Conservation (phyloP, 257 asterid species). For the Fraxinus americana region DNA sequence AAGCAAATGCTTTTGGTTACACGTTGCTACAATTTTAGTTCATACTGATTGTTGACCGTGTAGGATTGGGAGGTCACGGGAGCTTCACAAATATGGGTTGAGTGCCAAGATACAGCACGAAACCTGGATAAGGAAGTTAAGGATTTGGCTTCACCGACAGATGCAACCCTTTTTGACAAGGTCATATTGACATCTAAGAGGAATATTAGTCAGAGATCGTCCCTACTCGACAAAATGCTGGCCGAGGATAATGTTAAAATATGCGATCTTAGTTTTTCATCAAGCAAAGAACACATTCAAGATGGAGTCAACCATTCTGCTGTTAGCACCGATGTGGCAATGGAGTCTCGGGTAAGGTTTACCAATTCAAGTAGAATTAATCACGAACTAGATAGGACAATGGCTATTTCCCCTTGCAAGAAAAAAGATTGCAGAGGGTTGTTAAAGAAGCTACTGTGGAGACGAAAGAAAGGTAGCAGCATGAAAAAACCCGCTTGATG, state of each 20-base stretch:
- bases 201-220: slow-evolving; percentile 43
- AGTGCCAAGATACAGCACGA: slow-evolving; percentile 85
- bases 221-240: slow-evolving; percentile 73
- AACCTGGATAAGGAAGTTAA: slow-evolving; percentile 82
- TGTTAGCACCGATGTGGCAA: slow-evolving; percentile 24
- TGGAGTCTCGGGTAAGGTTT: slow-evolving; percentile 29
- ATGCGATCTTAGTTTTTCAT: slow-evolving; percentile 28
- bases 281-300: slow-evolving; percentile 41
- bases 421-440: slow-evolving; percentile 52
- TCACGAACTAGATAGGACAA: slow-evolving; percentile 37
- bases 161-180: slow-evolving; percentile 53
- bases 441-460: slow-evolving; percentile 57
- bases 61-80: slow-evolving; percentile 80
- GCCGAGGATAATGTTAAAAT: slow-evolving; percentile 58
- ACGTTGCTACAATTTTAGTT: background rate
- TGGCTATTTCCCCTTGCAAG: slow-evolving; percentile 62
- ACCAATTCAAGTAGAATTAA: slow-evolving; percentile 25
- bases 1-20: background rate
- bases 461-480: slow-evolving; percentile 51
- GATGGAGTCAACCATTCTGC: slow-evolving; percentile 32
- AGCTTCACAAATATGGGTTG: slow-evolving; percentile 82
- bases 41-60: slow-evolving; percentile 18
- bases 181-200: slow-evolving; percentile 43
- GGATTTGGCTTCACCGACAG: slow-evolving; percentile 70
- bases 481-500: slow-evolving; percentile 33